Evolutionary conservation across 1,284 basidiomycete species (phyloP), one percentile per base, ranked within the genome.

Genomic region (Pisolithus thermaeus): DNA sequence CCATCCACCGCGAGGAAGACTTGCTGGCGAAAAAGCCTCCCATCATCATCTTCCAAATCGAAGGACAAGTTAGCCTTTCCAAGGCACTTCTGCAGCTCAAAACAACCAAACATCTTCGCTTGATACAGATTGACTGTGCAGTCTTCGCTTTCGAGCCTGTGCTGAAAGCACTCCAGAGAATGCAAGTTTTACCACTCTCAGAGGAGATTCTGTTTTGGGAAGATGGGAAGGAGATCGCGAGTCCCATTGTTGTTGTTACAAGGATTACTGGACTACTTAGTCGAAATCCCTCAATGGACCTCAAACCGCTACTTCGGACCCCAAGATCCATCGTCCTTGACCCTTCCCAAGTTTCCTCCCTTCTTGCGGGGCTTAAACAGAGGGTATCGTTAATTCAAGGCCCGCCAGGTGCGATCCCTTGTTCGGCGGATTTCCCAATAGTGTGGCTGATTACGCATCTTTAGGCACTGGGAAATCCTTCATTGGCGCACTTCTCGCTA

Each of bases 381-480:
- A 66, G 61, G 5, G 68, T 85, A 3, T 77, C 81, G 0, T 59
- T 85, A 16, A 81, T 85, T 30, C 83, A 84, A 63, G 83, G 83
- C 0, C 83, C 83, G 0, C 83, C 83, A 45, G 83, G 83, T 83
- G 62, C 37, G 73, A 57, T 41, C 8, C 9, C 42, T 32, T 23
- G 7, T 20, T 28, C 27, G 46, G 46, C 3, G 35, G 35, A 5
- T 25, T 2, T 25, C 14, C 36, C 25, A 9, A 30, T 20, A 27
- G 9, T 41, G 9, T 43, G 22, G 43, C 37, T 54, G n/a, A 52
- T 40, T 9, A 23, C 22, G 30, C 16, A 11, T 7, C 50, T 42
- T 20, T 44, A 84, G 83, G 83, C 0, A 85, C 83, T 0, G 84
- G 83, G 2, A 85, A 85, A 53, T 83, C 81, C 0, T 84, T 84